These are phyloP conservation scores for Thielaviopsis ethacetica DNA, from an alignment of 2,329 filamentous ascomycete species.

Conservation along the genomic window DNA sequence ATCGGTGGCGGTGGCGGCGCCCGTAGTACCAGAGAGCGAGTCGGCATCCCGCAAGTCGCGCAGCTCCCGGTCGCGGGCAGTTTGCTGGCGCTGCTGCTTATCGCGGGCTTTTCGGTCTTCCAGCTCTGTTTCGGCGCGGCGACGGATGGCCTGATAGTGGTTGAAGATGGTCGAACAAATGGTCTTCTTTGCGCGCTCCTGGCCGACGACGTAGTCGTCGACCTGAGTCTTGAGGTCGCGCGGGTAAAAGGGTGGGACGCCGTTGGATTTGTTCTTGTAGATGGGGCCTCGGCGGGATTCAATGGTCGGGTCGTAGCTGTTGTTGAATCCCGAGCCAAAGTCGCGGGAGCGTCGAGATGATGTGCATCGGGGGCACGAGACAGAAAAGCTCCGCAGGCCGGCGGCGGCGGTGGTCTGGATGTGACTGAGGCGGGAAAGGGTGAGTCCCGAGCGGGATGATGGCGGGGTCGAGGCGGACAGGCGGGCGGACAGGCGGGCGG, in stretches of 20 bases:
- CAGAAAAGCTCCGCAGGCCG: slow-evolving; percentile 16
- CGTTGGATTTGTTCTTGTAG: slow-evolving; percentile 35
- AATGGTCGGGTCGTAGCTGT: slow-evolving; percentile 38
- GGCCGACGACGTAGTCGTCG: slow-evolving; percentile 91
- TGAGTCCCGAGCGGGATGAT: neutral
- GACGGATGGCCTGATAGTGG: slow-evolving; percentile 78
- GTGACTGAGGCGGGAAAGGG: slow-evolving; percentile 1
- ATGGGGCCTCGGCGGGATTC: slow-evolving; percentile 41
- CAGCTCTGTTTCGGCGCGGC: slow-evolving; percentile 63
- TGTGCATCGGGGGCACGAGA: slow-evolving; percentile 13
- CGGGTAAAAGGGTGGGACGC: slow-evolving; percentile 47
- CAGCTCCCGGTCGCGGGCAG: slow-evolving; percentile 48
- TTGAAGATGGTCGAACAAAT: slow-evolving; percentile 90
- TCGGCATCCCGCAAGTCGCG: slow-evolving; percentile 14
- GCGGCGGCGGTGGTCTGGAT: slow-evolving; percentile 12
- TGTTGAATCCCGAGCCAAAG: slow-evolving; percentile 42
- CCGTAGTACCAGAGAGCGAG: slow-evolving; percentile 12
- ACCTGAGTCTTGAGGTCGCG: slow-evolving; percentile 71
- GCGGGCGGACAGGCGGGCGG: neutral
- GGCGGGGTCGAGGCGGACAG: neutral
- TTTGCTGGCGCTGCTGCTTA: slow-evolving; percentile 53
- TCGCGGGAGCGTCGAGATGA: slow-evolving; percentile 27
- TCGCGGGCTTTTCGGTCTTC: slow-evolving; percentile 39
- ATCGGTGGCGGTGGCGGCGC: neutral
- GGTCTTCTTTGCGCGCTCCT: slow-evolving; percentile 86